These are phyloP conservation scores for Penicillium sp. DNA, from an alignment of 2,329 filamentous ascomycete species.

Conservation along the genomic window DNA sequence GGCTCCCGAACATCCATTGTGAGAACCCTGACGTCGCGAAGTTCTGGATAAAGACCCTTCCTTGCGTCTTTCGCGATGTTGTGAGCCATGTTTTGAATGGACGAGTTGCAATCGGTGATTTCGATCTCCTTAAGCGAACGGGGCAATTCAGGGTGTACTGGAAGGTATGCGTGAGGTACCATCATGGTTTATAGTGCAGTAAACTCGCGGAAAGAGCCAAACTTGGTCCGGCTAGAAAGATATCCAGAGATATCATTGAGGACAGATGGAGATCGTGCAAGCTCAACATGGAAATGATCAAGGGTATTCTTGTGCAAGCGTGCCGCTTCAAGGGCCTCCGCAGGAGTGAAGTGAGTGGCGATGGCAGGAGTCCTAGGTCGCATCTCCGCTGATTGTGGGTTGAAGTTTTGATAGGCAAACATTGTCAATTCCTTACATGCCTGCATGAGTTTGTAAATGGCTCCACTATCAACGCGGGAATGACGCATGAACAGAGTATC, in stretches of 20 bases:
- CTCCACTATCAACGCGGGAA: constrained; percentile 1
- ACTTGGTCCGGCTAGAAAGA: background rate
- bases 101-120: background rate
- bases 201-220: background rate
- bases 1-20: background rate
- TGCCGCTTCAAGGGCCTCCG: background rate
- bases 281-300: background rate
- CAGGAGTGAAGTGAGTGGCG: background rate
- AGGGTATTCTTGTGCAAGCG: background rate
- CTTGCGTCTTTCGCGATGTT: background rate
- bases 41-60: background rate
- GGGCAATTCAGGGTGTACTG: background rate
- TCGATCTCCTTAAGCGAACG: background rate
- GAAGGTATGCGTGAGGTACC: background rate
- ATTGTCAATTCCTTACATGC: constrained; percentile 6
- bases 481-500: background rate
- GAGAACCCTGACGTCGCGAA: background rate
- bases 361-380: background rate
- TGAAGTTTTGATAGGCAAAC: constrained; percentile 17
- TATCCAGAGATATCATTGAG: background rate
- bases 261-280: background rate
- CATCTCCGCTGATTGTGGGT: background rate
- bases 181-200: background rate
- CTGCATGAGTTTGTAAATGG: background rate
- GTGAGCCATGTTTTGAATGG: background rate